Conservation (phyloP, 108 stramenopile species). For the Hondaea fermentalgiana region DNA sequence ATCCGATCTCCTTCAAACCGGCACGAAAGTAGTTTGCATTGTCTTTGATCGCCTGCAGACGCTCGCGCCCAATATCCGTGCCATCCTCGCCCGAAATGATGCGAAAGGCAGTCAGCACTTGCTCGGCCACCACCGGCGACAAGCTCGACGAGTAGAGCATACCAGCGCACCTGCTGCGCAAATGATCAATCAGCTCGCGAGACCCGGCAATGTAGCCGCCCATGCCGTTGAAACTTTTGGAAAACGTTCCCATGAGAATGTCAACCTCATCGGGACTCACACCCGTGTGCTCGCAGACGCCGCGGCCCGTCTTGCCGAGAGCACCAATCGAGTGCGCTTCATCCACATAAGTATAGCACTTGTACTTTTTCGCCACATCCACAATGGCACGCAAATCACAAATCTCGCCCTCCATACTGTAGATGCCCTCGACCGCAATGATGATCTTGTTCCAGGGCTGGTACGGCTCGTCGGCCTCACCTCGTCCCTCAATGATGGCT, state of each 20-base stretch:
- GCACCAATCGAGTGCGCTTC: slow-evolving; percentile 98
- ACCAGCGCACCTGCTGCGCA: slow-evolving; percentile 73
- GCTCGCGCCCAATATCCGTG: slow-evolving; percentile 71
- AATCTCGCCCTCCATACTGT: slow-evolving; percentile 98
- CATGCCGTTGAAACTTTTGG: slow-evolving; percentile 97
- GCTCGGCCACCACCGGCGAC: slow-evolving; percentile 82
- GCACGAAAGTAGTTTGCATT: slow-evolving; percentile 94
- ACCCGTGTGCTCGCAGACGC: slow-evolving; percentile 84
- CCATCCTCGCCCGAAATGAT: slow-evolving; percentile 93
- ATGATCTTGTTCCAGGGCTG: slow-evolving; percentile 93
- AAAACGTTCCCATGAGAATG: slow-evolving; percentile 98
- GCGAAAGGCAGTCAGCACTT: slow-evolving; percentile 76
- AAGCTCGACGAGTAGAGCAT: slow-evolving; percentile 76
- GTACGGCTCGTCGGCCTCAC: slow-evolving; percentile 65
- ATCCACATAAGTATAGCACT: slow-evolving; percentile 82
- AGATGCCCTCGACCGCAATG: slow-evolving; percentile 96
- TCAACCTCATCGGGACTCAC: slow-evolving; percentile 92
- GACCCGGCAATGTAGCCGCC: slow-evolving; percentile 93
- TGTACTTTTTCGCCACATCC: slow-evolving; percentile 82
- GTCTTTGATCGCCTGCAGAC: slow-evolving; percentile 77
- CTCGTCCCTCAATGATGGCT: slow-evolving; percentile 77
- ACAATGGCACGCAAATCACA: slow-evolving; percentile 81
- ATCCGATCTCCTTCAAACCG: slow-evolving; percentile 81
- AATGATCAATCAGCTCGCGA: slow-evolving; percentile 65
- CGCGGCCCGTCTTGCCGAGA: slow-evolving; percentile 87